Evolutionary conservation across 768 basidiomycete species (phyloP).

Genomic region (Russula abietina): DNA sequence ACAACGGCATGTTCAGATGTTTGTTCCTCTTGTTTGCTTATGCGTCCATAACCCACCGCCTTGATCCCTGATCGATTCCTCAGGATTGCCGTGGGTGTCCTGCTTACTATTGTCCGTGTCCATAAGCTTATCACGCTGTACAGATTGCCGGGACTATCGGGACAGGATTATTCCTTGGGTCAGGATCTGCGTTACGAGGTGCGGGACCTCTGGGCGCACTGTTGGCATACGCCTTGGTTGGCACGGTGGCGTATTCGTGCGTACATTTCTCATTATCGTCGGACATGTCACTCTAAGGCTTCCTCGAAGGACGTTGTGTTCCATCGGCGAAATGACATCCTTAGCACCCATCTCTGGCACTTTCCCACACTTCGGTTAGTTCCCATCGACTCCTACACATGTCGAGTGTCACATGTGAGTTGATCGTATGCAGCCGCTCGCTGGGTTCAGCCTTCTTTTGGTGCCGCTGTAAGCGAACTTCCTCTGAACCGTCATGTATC

Average conservation of each 20-base stretch:
- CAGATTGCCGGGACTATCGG: constrained; percentile 73
- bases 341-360: constrained; percentile 74
- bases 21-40: constrained; percentile 26
- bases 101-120: not conserved
- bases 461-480: constrained; percentile 31
- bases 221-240: constrained; percentile 57
- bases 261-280: constrained; percentile 29
- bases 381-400: not conserved
- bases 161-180: constrained; percentile 69
- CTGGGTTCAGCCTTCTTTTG: constrained; percentile 36
- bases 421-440: constrained; percentile 27
- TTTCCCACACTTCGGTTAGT: constrained; percentile 62
- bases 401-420: not conserved
- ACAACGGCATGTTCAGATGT: constrained; percentile 79
- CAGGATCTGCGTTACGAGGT: constrained; percentile 50
- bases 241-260: constrained; percentile 58
- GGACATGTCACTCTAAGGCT: not conserved
- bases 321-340: constrained; percentile 75
- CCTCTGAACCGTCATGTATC: not conserved
- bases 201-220: constrained; percentile 66
- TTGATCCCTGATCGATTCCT: not conserved
- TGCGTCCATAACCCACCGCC: no score
- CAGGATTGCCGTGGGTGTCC: constrained; percentile 56
- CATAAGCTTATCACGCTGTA: not conserved
- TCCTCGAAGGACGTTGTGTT: constrained; percentile 47